Evolutionary conservation across 2,329 filamentous ascomycete species (phyloP).

Genomic region (Aspergillus carbonarius): DNA sequence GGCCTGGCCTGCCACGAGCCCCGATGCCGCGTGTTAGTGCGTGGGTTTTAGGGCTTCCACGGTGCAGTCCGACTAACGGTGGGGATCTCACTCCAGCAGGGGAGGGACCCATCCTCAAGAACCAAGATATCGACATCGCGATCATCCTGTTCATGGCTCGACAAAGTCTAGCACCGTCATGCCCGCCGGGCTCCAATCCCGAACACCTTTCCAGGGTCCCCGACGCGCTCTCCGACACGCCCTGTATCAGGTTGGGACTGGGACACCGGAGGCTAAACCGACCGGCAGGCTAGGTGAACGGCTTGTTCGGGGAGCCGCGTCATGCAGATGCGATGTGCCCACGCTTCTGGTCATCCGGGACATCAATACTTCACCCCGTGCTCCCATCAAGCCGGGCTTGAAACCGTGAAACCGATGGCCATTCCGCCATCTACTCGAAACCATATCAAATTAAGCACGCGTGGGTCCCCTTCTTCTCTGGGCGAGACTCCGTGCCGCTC

Average conservation of each 20-base stretch:
- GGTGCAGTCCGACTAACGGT: background rate
- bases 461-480: constrained; percentile 2
- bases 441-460: constrained; percentile 2
- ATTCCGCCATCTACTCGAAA: constrained; percentile 4
- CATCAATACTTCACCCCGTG: no score
- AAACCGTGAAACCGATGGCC: background rate
- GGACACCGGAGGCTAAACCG: background rate
- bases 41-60: background rate
- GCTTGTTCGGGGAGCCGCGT: background rate
- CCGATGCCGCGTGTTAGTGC: background rate
- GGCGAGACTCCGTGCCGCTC: constrained; percentile 4
- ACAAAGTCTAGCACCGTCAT: background rate
- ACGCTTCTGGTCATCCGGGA: no score
- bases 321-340: background rate
- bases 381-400: background rate
- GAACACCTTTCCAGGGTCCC: background rate
- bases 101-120: no score
- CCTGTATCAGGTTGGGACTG: background rate
- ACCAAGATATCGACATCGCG: background rate
- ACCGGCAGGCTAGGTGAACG: background rate
- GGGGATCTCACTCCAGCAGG: background rate
- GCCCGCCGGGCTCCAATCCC: background rate
- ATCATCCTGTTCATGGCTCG: background rate
- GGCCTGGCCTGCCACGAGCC: background rate
- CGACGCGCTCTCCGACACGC: background rate